Base-by-base conservation (phyloP, 108 stramenopile genomes). In the Epithemia pelagica region DNA sequence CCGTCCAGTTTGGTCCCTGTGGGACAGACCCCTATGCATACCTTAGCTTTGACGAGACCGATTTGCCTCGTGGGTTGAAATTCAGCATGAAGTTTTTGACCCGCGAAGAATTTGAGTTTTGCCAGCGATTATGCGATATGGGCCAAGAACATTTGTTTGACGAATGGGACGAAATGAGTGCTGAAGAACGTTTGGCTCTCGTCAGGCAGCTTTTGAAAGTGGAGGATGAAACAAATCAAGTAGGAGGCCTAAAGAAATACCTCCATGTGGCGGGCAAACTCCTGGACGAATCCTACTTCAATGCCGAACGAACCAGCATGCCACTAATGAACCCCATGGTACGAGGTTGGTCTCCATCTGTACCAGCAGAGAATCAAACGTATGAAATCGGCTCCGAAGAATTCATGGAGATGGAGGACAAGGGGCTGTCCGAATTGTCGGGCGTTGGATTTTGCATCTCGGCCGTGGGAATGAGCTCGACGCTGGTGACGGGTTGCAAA, bases 81-180 rank as follows among this genome's bases (percentile, higher is more conserved):
- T 46, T 46, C 15, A 46, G 37, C 15, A 46, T 46, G 37, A 46
- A 46, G 37, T 46, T 46, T 46, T 46, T 46, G 37, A 46, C 37
- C 10, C 37, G 37, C 10, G 37, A 46, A 46, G 37, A 46, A 15
- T 46, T 46, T 46, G 37, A 46, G 37, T 46, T 46, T 46, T 46
- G 37, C 15, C 37, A 46, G 15, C 37, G 37, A 15, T 46, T 46
- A 15, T 58, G 56, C 21, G 22, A 23, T 8, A 23, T 58, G 56
- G 56, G 56, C 8, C 56, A 58, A 27, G 22, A 23, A 58, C 56
- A 58, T 27, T 58, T 58, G 21, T 58, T 58, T 58, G 56, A 23
- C 21, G 26, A 58, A 27, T 58, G 56, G 56, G 37, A 46, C 15
- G 37, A 46, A 46, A 46, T 46, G 37, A 15, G 37, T 15, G 37